Evolutionary conservation across 768 basidiomycete species (phyloP).

Genomic region (Podaxis sp.): DNA sequence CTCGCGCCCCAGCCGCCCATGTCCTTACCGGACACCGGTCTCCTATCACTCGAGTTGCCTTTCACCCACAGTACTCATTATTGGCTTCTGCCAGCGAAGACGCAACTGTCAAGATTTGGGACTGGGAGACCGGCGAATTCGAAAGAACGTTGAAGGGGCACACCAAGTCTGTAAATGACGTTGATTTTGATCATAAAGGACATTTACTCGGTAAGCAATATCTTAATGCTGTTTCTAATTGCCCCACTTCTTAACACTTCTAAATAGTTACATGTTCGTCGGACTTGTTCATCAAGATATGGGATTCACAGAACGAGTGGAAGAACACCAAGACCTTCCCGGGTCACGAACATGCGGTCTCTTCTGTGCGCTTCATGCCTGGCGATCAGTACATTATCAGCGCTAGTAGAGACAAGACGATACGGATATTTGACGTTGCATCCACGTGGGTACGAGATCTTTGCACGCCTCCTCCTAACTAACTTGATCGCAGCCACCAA

Average conservation of each 20-base stretch:
- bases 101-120: slow-evolving; percentile 90
- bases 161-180: slow-evolving; percentile 84
- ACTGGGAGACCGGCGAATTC: slow-evolving; percentile 94
- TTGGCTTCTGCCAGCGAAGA: slow-evolving; percentile 88
- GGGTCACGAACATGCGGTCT: slow-evolving; percentile 91
- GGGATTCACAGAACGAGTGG: slow-evolving; percentile 89
- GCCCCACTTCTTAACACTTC: background rate
- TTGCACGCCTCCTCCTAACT: slow-evolving; percentile 2
- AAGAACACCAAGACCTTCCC: slow-evolving; percentile 84
- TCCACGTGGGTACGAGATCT: slow-evolving; percentile 59
- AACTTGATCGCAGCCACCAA: slow-evolving; percentile 52
- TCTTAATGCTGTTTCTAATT: background rate
- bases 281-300: slow-evolving; percentile 89
- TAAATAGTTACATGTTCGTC: slow-evolving; percentile 66
- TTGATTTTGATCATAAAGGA: slow-evolving; percentile 87
- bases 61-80: slow-evolving; percentile 83
- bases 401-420: slow-evolving; percentile 84
- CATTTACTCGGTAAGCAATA: slow-evolving; percentile 64
- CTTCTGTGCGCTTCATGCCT: slow-evolving; percentile 81
- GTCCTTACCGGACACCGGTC: slow-evolving; percentile 74
- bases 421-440: slow-evolving; percentile 83
- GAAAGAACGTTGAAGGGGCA: slow-evolving; percentile 91
- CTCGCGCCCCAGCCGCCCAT: slow-evolving; percentile 79
- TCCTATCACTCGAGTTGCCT: slow-evolving; percentile 75
- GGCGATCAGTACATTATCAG: slow-evolving; percentile 82